Base-by-base conservation (phyloP, 371 early-diverging fungal genomes). In the Synchytrium microbalum region DNA sequence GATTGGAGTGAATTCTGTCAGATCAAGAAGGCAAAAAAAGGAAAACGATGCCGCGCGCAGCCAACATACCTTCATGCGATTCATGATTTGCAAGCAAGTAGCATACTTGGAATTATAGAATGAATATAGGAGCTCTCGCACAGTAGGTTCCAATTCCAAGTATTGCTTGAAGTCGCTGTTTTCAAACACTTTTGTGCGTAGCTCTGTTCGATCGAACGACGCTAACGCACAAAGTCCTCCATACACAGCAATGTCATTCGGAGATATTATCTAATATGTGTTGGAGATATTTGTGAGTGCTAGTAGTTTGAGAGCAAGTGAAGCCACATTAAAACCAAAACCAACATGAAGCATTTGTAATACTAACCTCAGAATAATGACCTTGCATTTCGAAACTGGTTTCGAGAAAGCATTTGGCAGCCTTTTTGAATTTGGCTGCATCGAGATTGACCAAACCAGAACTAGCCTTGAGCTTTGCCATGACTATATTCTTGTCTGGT, bases 221-320 rank as follows among this genome's bases (percentile, higher is more conserved):
- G 91, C 88, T 46, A 93, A 69, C 0, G 91, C 91, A 67, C 88
- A 88, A 14, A 92, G 75, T 51, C 84, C 87, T 60, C 89, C 90
- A 70, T 90, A 90, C 1, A 88, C 76, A 14, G 92, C 92, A 54
- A 93, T 76, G 69, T 93, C 93, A 64, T 88, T 88, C 10, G 90
- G 76, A 0, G 91, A 83, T 29, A 92, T 71, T 14, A 90, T 75
- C 75, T 85, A 61, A n/a, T 28, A 65, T 29, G 63, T 60, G 57
- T 69, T 65, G 24, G 73, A n/a, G n/a, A n/a, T n/a, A n/a, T n/a
- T n/a, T 69, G 1, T 69, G n/a, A 51, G 51, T 51, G 51, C 13
- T n/a, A n/a, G 13, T 51, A 13, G 51, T 51, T 51, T 13, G 51
- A 13, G 56, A 55, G 56, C 13, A 28, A 8, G 25, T 55, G 56